phyloP scores from a whole-genome alignment of 257 asterid species.

The Solanum corneliomulleri region DNA sequence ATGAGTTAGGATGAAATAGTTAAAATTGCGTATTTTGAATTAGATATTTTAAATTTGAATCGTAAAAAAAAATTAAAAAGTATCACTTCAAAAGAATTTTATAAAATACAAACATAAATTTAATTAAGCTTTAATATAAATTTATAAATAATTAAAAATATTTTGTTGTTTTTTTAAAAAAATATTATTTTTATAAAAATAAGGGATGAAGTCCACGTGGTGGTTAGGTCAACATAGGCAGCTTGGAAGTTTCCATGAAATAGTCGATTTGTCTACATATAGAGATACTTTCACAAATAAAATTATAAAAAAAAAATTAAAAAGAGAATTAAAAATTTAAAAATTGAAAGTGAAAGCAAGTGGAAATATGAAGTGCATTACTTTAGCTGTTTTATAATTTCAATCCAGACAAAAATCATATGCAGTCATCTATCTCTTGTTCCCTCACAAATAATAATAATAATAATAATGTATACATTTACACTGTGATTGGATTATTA shows the following conservation, averaged over 20 bases:
- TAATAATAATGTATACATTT: background rate
- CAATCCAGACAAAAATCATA: background rate
- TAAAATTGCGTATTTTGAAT: no score
- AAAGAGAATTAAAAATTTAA: background rate
- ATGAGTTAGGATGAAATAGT: no score
- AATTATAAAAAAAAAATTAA: background rate
- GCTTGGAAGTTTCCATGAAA: conserved; percentile 15
- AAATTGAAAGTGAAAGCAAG: background rate
- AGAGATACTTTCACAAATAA: background rate
- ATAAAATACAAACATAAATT: background rate
- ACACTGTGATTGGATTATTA: fast-evolving
- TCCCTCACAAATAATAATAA: background rate
- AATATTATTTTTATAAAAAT: background rate
- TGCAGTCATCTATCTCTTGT: background rate
- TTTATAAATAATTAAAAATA: background rate
- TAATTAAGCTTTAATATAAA: background rate
- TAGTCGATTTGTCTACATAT: background rate
- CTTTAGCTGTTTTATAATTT: background rate
- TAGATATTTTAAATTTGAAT: no score
- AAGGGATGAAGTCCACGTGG: background rate
- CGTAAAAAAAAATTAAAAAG: no score
- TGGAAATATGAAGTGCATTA: conserved; percentile 6
- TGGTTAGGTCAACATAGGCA: conserved; percentile 23
- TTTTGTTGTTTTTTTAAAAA: fast-evolving
- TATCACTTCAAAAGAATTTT: background rate